Percentiles rank a stretch among this genome's conserved stretches.
phyloP scores from a whole-genome alignment of 2,329 filamentous ascomycete genomes.

The Scedosporium dehoogii region DNA sequence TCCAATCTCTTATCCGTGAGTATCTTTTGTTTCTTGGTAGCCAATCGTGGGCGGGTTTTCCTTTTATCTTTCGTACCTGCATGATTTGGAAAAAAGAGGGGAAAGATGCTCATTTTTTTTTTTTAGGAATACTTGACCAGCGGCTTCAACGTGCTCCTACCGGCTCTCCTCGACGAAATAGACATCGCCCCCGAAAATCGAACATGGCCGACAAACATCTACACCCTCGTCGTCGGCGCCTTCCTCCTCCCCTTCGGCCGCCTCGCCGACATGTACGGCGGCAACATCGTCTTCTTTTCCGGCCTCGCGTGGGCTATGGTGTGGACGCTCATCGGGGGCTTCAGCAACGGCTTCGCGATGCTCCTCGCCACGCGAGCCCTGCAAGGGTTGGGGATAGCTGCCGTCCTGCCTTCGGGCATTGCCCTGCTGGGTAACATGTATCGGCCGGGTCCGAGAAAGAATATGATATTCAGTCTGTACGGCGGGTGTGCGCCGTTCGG shows the following conservation, averaged over 20 bases:
- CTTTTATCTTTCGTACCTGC: too few species aligned
- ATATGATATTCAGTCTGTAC: conserved; percentile 52
- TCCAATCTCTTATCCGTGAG: too few species aligned
- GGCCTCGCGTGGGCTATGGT: conserved; percentile 55
- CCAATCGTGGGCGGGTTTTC: too few species aligned
- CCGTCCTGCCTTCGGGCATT: conserved; percentile 61
- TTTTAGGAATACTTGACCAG: too few species aligned
- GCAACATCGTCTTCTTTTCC: conserved; percentile 47
- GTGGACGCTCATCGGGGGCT: conserved; percentile 62
- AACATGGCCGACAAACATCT: conserved; percentile 56
- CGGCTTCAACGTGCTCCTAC: too few species aligned
- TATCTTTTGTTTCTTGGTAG: too few species aligned
- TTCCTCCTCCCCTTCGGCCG: conserved; percentile 56
- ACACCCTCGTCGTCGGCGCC: conserved; percentile 46
- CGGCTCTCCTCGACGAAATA: too few species aligned
- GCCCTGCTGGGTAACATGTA: conserved; percentile 61
- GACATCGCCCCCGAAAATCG: too few species aligned
- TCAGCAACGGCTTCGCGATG: conserved; percentile 58
- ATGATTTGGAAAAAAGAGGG: too few species aligned
- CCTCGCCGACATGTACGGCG: conserved; percentile 53
- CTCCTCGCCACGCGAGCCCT: conserved; percentile 64
- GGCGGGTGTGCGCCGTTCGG: conserved; percentile 47
- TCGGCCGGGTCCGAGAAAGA: conserved; percentile 61
- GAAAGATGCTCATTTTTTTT: too few species aligned
- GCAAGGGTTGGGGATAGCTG: conserved; percentile 64